A percentile compares a stretch with the other conserved stretches of the same genome.
phyloP scores from a whole-genome alignment of 129 eudicot genomes.

The Flaveria robusta region DNA sequence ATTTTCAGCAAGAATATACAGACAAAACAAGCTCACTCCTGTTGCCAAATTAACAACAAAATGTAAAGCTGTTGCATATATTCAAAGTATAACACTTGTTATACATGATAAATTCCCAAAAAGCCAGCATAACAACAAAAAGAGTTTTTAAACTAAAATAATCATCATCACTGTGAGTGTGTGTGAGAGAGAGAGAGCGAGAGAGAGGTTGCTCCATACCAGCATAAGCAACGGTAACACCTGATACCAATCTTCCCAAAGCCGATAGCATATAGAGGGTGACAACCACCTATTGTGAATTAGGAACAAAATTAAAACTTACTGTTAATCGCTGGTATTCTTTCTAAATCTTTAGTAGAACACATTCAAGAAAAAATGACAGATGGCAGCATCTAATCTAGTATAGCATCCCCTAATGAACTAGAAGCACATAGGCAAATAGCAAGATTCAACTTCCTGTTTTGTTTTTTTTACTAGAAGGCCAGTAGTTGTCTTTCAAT shows the following conservation, averaged over 20 bases:
- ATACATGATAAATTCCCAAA: too few relatives aligned
- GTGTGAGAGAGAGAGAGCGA: slow-evolving; percentile 1
- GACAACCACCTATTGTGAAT: slow-evolving; percentile 59
- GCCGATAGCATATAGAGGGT: slow-evolving; percentile 76
- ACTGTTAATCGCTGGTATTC: not conserved
- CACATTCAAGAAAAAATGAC: not conserved
- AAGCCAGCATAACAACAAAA: too few relatives aligned
- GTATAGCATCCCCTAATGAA: too few relatives aligned
- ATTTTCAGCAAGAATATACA: slow-evolving; percentile 66
- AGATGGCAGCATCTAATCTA: too few relatives aligned
- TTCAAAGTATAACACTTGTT: not conserved
- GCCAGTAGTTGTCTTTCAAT: not conserved
- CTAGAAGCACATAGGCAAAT: too few relatives aligned
- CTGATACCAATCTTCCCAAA: slow-evolving; percentile 81
- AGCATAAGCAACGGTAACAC: slow-evolving; percentile 85
- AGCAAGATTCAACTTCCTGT: too few relatives aligned
- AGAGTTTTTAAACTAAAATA: too few relatives aligned
- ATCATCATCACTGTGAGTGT: too few relatives aligned
- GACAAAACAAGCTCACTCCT: slow-evolving; percentile 84
- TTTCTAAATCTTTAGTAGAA: slow-evolving; percentile 10
- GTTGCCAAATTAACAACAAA: slow-evolving; percentile 31
- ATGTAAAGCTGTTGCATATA: slow-evolving; percentile 12
- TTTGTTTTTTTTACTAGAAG: not conserved
- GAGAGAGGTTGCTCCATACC: slow-evolving; percentile 47
- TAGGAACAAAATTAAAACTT: not conserved